These are phyloP conservation scores for Cadophora sp. DNA, from an alignment of 2,329 filamentous ascomycete genomes.

Conservation along the genomic window DNA sequence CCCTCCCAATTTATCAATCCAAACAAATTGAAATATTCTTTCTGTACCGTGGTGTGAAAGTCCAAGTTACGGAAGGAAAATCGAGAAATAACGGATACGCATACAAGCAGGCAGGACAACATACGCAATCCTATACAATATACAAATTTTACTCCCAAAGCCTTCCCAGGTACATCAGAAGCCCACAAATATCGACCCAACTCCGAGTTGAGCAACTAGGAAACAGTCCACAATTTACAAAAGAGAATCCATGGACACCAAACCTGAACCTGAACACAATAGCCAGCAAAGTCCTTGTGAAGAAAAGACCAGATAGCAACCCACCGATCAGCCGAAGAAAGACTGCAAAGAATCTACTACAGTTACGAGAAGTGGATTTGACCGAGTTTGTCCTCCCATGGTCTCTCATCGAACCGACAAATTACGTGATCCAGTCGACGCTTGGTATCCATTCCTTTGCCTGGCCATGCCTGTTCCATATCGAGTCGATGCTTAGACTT, in stretches of 20 bases:
- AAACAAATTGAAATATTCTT: too few relatives aligned
- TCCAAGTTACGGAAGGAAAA: neutral
- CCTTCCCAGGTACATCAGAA: neutral
- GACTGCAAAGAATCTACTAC: too few relatives aligned
- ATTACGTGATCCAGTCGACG: neutral
- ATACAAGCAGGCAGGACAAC: neutral
- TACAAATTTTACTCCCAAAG: neutral
- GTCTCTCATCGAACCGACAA: constrained; percentile 11
- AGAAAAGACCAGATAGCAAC: neutral
- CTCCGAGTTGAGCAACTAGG: too few relatives aligned
- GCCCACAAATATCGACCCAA: constrained; percentile 8
- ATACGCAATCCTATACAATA: neutral
- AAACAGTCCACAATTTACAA: too few relatives aligned
- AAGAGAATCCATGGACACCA: too few relatives aligned
- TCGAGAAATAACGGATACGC: neutral
- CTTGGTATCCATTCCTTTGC: constrained; percentile 19
- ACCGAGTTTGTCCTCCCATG: constrained; percentile 11
- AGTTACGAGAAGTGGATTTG: constrained; percentile 13
- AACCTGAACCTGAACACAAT: neutral
- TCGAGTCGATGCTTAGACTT: constrained; percentile 57
- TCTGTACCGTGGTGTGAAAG: too few relatives aligned
- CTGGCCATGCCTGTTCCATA: constrained; percentile 51
- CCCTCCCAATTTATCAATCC: too few relatives aligned
- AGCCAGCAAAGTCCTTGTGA: neutral
- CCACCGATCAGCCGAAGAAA: too few relatives aligned